These are phyloP conservation scores for Polyporus tsugae DNA, from an alignment of 1,284 basidiomycete genomes.

Conservation along the genomic window DNA sequence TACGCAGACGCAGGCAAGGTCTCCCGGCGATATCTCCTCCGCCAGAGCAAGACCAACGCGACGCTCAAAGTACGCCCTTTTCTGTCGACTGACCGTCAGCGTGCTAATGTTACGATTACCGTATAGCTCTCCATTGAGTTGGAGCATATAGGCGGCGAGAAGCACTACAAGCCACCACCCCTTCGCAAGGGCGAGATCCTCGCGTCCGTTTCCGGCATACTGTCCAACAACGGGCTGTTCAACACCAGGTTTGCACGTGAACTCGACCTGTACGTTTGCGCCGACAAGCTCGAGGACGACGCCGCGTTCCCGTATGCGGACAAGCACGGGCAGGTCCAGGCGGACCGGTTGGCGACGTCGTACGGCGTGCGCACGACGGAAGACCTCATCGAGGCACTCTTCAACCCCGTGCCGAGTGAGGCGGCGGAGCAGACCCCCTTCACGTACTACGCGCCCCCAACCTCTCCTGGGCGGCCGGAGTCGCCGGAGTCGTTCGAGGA, in stretches of 20 bases:
- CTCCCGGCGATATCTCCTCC: slow-evolving; percentile 74
- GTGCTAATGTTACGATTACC: not conserved
- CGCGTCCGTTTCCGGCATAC: slow-evolving; percentile 67
- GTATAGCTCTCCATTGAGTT: slow-evolving; percentile 68
- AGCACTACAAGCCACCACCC: slow-evolving; percentile 68
- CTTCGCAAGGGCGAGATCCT: slow-evolving; percentile 76
- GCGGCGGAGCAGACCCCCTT: slow-evolving; percentile 61
- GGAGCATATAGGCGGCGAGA: slow-evolving; percentile 64
- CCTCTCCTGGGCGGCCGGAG: slow-evolving; percentile 11
- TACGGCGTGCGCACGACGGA: slow-evolving; percentile 70
- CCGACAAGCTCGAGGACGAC: slow-evolving; percentile 28
- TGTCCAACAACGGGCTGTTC: slow-evolving; percentile 61
- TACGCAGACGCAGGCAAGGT: slow-evolving; percentile 73
- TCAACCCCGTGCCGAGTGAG: slow-evolving; percentile 69
- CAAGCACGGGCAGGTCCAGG: slow-evolving; percentile 46
- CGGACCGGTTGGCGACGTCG: slow-evolving; percentile 56
- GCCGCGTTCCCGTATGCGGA: slow-evolving; percentile 30
- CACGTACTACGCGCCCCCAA: slow-evolving; percentile 54
- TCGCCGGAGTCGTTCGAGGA: slow-evolving; percentile 17
- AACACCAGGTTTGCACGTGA: slow-evolving; percentile 56
- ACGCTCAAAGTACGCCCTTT: slow-evolving; percentile 63
- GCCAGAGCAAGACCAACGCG: slow-evolving; percentile 82
- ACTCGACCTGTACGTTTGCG: slow-evolving; percentile 53
- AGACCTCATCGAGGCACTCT: slow-evolving; percentile 76
- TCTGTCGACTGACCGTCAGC: not conserved